A percentile compares a stretch with the other conserved stretches of the same genome.
phyloP scores from a whole-genome alignment of 169 alveolate genomes.

The Plasmodium gallinaceum region DNA sequence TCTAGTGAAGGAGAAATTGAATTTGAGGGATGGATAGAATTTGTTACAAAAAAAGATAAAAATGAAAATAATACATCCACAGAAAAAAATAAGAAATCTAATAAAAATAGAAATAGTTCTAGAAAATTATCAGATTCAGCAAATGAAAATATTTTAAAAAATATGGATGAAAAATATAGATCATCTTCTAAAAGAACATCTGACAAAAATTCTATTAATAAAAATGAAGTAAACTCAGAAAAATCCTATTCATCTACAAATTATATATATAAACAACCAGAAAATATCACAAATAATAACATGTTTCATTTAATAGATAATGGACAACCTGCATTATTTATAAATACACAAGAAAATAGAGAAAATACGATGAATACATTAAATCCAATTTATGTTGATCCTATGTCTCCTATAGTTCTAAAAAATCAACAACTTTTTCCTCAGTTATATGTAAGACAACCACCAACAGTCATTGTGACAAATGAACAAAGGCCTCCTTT shows the following conservation, averaged over 20 bases:
- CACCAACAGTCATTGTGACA: conserved; percentile 87
- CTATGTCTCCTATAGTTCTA: conserved; percentile 75
- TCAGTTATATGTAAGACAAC: conserved; percentile 82
- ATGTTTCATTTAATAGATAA: neutral
- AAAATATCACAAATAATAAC: neutral
- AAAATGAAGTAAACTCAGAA: neutral
- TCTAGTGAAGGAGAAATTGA: conserved; percentile 71
- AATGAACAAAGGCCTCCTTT: conserved; percentile 86
- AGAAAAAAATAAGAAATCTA: neutral
- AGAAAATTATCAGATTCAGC: neutral
- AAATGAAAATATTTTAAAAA: neutral
- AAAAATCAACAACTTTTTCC: conserved; percentile 86
- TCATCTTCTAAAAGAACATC: neutral
- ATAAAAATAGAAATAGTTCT: neutral
- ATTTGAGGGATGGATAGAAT: conserved; percentile 76
- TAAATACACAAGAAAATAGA: conserved; percentile 25
- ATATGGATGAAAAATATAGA: neutral
- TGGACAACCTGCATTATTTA: conserved; percentile 10
- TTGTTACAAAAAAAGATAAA: conserved; percentile 49
- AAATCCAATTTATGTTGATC: conserved; percentile 58
- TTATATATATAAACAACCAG: conserved; percentile 18
- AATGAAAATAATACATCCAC: conserved; percentile 5
- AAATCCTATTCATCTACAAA: conserved; percentile 9
- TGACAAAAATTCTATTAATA: neutral
- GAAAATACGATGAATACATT: conserved; percentile 18